These are phyloP conservation scores for Purpureocillium takamizusanense DNA, from an alignment of 2,329 filamentous ascomycete species.

Conservation along the genomic window DNA sequence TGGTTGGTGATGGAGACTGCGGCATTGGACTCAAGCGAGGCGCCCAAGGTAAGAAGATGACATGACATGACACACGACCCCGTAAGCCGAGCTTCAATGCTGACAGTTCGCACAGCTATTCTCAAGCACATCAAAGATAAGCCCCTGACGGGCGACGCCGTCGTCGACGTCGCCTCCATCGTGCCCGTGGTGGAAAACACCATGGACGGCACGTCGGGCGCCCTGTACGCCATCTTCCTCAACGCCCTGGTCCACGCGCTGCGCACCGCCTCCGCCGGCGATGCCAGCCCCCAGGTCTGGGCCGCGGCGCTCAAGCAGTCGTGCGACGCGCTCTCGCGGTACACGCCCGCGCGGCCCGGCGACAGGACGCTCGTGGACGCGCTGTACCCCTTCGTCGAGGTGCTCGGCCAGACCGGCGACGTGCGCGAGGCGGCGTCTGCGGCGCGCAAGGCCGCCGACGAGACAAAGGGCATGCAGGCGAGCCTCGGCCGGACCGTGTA, in stretches of 20 bases:
- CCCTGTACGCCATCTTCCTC: conserved; percentile 72
- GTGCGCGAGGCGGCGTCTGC: conserved; percentile 66
- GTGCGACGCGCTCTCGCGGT: conserved; percentile 62
- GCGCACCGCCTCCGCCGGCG: conserved; percentile 29
- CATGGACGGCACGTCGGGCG: conserved; percentile 56
- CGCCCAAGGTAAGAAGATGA: conserved; percentile 59
- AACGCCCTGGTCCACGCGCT: conserved; percentile 69
- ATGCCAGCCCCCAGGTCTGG: conserved; percentile 36
- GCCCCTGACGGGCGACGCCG: conserved; percentile 40
- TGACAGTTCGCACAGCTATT: conserved; percentile 30
- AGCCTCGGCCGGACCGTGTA: conserved; percentile 57
- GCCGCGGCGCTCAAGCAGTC: conserved; percentile 62
- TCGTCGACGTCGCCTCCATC: conserved; percentile 42
- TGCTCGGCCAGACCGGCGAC: conserved; percentile 55
- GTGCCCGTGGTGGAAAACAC: conserved; percentile 44
- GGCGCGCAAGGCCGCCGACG: conserved; percentile 65
- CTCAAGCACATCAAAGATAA: conserved; percentile 37
- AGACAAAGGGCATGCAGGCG: conserved; percentile 86
- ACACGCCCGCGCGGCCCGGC: conserved; percentile 82
- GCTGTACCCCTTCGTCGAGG: conserved; percentile 76
- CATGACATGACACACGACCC: conserved; percentile 6
- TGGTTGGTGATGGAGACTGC: conserved; percentile 86
- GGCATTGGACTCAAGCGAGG: conserved; percentile 79
- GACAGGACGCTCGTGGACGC: conserved; percentile 90
- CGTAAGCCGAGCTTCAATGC: background rate